These are phyloP conservation scores for Sporothrix dimorphospora DNA, from an alignment of 2,329 filamentous ascomycete species.

Conservation along the genomic window DNA sequence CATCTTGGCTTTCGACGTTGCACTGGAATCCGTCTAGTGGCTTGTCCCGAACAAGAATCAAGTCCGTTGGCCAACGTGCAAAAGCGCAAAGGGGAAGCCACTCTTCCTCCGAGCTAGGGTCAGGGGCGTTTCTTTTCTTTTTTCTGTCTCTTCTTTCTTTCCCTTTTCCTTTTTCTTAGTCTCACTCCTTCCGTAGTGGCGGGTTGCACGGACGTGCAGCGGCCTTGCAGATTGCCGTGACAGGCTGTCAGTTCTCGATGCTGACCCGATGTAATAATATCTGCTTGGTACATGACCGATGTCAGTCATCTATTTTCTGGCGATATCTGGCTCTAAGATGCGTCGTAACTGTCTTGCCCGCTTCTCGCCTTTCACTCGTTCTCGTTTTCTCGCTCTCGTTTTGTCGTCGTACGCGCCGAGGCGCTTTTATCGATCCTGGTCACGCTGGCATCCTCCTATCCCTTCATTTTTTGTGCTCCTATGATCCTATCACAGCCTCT, in stretches of 20 bases:
- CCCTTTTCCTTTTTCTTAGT: too few relatives aligned
- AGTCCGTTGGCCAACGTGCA: background rate
- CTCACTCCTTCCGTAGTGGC: too few relatives aligned
- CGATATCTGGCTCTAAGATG: background rate
- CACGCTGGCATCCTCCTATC: background rate
- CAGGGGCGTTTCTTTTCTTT: background rate
- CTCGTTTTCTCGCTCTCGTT: background rate
- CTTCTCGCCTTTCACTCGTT: background rate
- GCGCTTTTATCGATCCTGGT: background rate
- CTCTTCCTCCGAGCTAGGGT: background rate
- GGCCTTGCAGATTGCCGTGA: constrained; percentile 1
- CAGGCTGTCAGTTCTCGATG: background rate
- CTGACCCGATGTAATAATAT: background rate
- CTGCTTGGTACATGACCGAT: background rate
- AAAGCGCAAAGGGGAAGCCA: background rate
- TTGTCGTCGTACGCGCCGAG: background rate
- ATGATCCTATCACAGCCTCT: background rate
- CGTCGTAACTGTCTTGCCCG: background rate
- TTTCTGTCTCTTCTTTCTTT: too few relatives aligned
- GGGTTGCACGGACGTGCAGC: background rate
- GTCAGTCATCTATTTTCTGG: background rate
- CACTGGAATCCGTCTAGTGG: background rate
- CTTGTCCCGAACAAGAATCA: constrained; percentile 13
- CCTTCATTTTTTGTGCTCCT: background rate
- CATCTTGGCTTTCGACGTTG: background rate